phyloP scores from a whole-genome alignment of 306 rosid genomes.

The Rubus parviflorus region DNA sequence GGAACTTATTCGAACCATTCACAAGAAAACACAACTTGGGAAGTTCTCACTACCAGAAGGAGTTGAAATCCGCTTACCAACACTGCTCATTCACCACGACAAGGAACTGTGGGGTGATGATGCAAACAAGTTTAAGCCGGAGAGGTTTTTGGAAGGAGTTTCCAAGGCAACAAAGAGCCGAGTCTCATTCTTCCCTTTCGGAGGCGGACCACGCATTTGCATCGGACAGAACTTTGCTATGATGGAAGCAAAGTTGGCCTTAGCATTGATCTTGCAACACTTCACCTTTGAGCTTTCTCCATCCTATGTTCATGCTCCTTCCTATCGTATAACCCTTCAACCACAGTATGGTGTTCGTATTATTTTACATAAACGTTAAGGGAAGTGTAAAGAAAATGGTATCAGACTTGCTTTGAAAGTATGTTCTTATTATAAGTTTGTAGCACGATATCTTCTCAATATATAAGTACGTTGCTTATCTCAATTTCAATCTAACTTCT shows the following conservation, averaged over 20 bases:
- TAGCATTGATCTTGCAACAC: slow-evolving; percentile 41
- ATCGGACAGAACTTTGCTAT: slow-evolving; percentile 50
- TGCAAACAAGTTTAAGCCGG: slow-evolving; percentile 54
- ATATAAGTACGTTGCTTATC: no score
- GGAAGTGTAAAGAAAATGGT: no score
- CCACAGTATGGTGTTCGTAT: slow-evolving; percentile 40
- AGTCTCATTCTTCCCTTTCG: slow-evolving; percentile 49
- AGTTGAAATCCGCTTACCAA: slow-evolving; percentile 32
- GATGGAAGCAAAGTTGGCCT: slow-evolving; percentile 41
- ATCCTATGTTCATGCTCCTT: slow-evolving; percentile 28
- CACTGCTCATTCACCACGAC: slow-evolving; percentile 39
- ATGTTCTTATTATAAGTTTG: no score
- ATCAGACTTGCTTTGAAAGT: no score
- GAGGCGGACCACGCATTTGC: slow-evolving; percentile 64
- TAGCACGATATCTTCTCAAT: no score
- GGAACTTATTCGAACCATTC: background rate
- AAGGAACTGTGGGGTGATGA: slow-evolving; percentile 57
- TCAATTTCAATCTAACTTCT: no score
- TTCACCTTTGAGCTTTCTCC: slow-evolving; percentile 52
- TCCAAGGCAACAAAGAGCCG: slow-evolving; percentile 42
- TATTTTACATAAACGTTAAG: slow-evolving; percentile 21
- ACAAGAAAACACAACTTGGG: slow-evolving; percentile 37
- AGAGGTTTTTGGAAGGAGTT: slow-evolving; percentile 54
- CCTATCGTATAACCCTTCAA: background rate
- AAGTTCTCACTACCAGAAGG: slow-evolving; percentile 41